These are phyloP conservation scores for Daucus carota DNA, from an alignment of 129 eudicot species.

Conservation along the genomic window DH1_v3.0 NC_030389.2:4414001-4414500, in stretches of 20 bases:
- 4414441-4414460: slow-evolving; percentile 53
- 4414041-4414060: not conserved
- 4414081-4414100: not conserved
- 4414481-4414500: too few relatives aligned
- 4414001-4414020: not conserved
- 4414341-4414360: slow-evolving; percentile 41
- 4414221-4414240: too few relatives aligned
- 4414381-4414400: slow-evolving; percentile 57
- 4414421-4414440: slow-evolving; percentile 72
- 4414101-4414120: not conserved
- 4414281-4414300: not conserved
- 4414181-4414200: not conserved
- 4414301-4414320: not conserved
- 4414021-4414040: not conserved
- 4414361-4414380: slow-evolving; percentile 61
- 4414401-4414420: slow-evolving; percentile 59
- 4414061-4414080: too few relatives aligned
- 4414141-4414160: too few relatives aligned
- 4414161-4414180: too few relatives aligned
- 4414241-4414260: not conserved
- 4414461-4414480: too few relatives aligned
- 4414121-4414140: too few relatives aligned
- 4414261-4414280: not conserved
- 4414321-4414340: slow-evolving; percentile 18
- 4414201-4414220: too few relatives aligned